Base-by-base conservation (phyloP, 139 green algal genomes). In the Chlorella sp. region DNA sequence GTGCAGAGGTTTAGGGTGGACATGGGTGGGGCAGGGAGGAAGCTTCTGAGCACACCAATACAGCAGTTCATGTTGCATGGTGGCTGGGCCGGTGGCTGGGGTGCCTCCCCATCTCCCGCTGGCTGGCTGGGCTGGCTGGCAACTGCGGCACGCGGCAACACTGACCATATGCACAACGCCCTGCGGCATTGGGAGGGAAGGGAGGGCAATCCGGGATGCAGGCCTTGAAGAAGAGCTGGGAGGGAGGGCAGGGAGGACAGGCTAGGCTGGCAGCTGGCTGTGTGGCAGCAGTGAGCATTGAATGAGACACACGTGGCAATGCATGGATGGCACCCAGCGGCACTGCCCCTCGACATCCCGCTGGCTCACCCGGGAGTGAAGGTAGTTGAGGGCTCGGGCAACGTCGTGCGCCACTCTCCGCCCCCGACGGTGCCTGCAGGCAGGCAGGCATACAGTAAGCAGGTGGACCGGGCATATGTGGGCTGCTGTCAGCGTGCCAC, bases 321-420 rank as follows among this genome's bases (percentile, higher is more conserved):
- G 36, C 53, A 7, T 84, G 76, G 40, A 66, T 16, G 30, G 78
- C n/a, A 64, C 34, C 4, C 34, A 66, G 28, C 19, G 40, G 3
- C 19, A 5, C 37, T 34, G n/a, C n/a, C 1, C 4, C 19, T 3
- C 40, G 16, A 18, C 24, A 14, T 71, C 22, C 16, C 5, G 64
- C 76, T 3, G 9, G 36, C 26, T 26, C 15, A 66, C 80, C 80
- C 69, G 32, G 3, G 80, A 85, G 80, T 85, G 80, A 4, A 85
- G 80, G 80, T 48, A 85, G 80, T 85, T 85, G 42, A 85, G 80
- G 80, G 48, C 80, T 15, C 60, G 60, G 80, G 80, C 80, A 40
- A 85, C 53, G 36, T 85, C 80, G 3, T 48, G 60, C 26, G 80
- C 80, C 26, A 71, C 42, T 1, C 80, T 53, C 48, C 80, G 48